phyloP scores from a whole-genome alignment of 2,329 filamentous ascomycete species.

The Ascochyta rabiei region DNA sequence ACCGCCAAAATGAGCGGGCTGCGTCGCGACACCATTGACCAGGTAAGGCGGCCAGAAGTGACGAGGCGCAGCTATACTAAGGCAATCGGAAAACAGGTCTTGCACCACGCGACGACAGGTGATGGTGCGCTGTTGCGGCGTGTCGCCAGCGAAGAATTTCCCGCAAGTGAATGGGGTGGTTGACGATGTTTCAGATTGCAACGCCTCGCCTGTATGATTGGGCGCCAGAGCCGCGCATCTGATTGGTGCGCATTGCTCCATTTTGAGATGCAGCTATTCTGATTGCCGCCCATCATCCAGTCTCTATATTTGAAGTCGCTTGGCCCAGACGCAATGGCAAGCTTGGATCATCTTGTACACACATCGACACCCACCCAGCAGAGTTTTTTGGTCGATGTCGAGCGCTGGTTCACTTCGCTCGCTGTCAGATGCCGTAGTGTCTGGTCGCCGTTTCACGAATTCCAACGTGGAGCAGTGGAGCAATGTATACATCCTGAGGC shows the following conservation, averaged over 20 bases:
- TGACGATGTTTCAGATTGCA: slow-evolving; percentile 29
- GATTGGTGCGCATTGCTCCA: slow-evolving; percentile 36
- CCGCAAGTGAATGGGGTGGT: slow-evolving; percentile 19
- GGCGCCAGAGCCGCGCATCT: slow-evolving; percentile 19
- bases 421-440: not conserved
- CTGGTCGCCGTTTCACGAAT: slow-evolving; percentile 6
- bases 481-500: slow-evolving; percentile 12
- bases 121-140: slow-evolving; percentile 35
- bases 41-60: slow-evolving; percentile 14
- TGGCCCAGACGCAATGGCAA: slow-evolving; percentile 19
- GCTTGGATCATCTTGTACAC: not conserved
- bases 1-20: slow-evolving; percentile 18
- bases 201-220: slow-evolving; percentile 26
- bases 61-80: slow-evolving; percentile 19
- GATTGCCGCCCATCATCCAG: slow-evolving; percentile 33
- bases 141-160: slow-evolving; percentile 29
- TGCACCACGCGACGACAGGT: slow-evolving; percentile 42
- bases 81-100: slow-evolving; percentile 20
- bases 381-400: too few species aligned
- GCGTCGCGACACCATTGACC: slow-evolving; percentile 21
- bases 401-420: not conserved
- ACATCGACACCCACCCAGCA: too few species aligned
- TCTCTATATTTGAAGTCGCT: slow-evolving; percentile 28
- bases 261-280: slow-evolving; percentile 7
- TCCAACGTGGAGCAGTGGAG: not conserved